Evolutionary conservation across 2,329 filamentous ascomycete species (phyloP), one percentile per base, ranked within the genome.

Genomic region (Mycosphaerella arachidis): DNA sequence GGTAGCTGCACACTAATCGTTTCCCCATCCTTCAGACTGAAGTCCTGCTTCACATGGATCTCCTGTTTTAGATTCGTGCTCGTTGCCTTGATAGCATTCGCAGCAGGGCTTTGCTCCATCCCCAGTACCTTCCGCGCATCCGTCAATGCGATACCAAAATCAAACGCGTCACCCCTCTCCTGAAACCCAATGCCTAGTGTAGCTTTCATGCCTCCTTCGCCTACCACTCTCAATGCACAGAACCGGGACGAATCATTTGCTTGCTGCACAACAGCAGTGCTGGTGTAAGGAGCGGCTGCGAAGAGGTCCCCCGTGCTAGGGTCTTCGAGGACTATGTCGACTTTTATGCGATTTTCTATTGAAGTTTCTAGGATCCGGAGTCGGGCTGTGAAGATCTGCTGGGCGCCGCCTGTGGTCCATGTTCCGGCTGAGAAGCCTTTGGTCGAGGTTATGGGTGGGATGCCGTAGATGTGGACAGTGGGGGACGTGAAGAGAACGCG

Each of bases 11-110:
- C 86, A 27, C 87, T 91, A 67, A 96, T 95, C 18, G 89, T 96
- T 81, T 96, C 88, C 10, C 91, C 91, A 61, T 92, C 91, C 74
- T 96, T 96, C 64, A 96, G 74, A 69, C 89, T 92, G 71, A 91
- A 92, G 70, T 96, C 91, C 66, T 83, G 84, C 76, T 86, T 87
- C 35, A 69, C 71, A 70, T 84, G 83, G 58, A 79, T 77, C 46
- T 75, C 75, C 48, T 76, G 74, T 50, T 75, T 75, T 10, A 40
- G 59, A 66, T 75, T 73, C 67, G 62, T 62, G 31, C 67, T 55
- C 45, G 55, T 57, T 53, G 61, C 64, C 37, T 50, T 59, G 48
- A 20, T 60, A 62, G 46, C 71, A 78, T 76, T 18, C 84, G 82
- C 29, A 66, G 6, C 59, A 51, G 6, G 58, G 50, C 37, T 71